Evolutionary conservation across 2,329 filamentous ascomycete genomes (phyloP).

Genomic region (Metarhizium robertsii): DNA sequence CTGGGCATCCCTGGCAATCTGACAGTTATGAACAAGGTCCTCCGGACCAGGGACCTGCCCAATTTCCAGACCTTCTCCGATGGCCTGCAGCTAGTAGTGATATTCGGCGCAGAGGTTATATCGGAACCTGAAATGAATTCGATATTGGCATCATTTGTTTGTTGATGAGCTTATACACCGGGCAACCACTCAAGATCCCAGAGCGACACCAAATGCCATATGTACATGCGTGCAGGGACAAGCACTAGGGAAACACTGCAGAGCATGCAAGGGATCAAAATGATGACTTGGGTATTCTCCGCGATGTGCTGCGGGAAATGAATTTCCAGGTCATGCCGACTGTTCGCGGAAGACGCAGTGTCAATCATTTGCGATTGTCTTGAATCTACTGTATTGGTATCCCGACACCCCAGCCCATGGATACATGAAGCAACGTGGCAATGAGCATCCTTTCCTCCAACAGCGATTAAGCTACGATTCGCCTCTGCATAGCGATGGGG

Average conservation of each 20-base stretch:
- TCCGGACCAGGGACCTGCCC: too few species aligned
- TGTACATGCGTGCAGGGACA: too few species aligned
- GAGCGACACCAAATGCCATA: too few species aligned
- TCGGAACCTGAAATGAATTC: too few species aligned
- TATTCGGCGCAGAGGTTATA: too few species aligned
- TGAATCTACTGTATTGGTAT: not conserved
- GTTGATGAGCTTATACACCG: too few species aligned
- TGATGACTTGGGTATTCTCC: not conserved
- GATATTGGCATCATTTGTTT: too few species aligned
- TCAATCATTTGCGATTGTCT: not conserved
- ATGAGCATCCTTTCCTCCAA: not conserved
- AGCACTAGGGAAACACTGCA: not conserved
- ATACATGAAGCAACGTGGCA: not conserved
- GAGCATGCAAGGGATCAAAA: not conserved
- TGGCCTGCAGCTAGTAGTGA: too few species aligned
- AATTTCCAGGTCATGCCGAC: not conserved
- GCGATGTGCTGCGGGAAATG: not conserved
- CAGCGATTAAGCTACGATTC: not conserved
- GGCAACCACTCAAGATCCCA: too few species aligned
- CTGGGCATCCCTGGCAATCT: not conserved
- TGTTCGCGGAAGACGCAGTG: too few species aligned
- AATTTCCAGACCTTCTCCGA: too few species aligned
- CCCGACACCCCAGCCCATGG: not conserved
- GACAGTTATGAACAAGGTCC: not conserved
- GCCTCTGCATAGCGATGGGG: not conserved